Conservation (phyloP, 345 rosid genomes). For the Eucalyptus decipiens region DNA sequence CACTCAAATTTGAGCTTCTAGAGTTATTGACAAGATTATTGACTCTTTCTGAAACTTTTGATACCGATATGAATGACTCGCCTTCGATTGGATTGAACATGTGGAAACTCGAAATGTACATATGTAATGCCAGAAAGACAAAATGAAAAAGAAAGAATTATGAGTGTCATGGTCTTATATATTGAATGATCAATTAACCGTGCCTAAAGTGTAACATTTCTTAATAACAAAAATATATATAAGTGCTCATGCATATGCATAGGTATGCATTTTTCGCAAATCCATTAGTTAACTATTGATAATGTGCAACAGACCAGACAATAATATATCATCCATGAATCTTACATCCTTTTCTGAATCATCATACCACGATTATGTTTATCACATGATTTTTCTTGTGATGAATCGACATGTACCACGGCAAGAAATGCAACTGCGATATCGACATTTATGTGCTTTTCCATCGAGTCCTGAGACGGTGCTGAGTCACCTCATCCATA, state of each 20-base stretch:
- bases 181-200: neutral
- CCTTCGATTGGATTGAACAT: neutral
- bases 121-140: neutral
- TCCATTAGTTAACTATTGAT: neutral
- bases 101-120: neutral
- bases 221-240: neutral
- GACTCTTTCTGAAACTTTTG: neutral
- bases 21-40: neutral
- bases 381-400: neutral
- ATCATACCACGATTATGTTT: neutral
- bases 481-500: neutral
- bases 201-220: neutral
- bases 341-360: neutral
- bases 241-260: neutral
- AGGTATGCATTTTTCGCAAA: neutral
- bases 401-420: neutral
- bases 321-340: neutral
- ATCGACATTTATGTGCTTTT: neutral
- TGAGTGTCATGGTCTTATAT: neutral
- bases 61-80: neutral
- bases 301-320: neutral
- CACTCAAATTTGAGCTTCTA: neutral
- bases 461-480: neutral
- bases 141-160: neutral
- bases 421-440: neutral